Percentiles rank a stretch among this genome's conserved stretches.
These are phyloP conservation scores for Botrytis fragariae DNA, from an alignment of 2,329 filamentous ascomycete genomes.

Conservation along the genomic window DNA sequence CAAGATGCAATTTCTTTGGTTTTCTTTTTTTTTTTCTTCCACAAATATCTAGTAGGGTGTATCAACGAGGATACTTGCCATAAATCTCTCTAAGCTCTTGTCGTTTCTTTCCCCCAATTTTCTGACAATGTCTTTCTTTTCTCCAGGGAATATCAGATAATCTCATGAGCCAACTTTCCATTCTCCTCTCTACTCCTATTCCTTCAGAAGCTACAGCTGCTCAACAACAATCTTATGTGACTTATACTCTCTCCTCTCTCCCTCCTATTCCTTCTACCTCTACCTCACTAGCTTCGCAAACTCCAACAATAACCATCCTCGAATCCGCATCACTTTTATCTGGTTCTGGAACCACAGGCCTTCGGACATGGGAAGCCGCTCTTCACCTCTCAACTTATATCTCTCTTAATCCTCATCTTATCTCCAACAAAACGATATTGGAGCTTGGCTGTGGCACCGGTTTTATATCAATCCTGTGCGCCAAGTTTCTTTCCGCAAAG, in stretches of 20 bases:
- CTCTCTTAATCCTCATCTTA: conserved; percentile 40
- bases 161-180: conserved; percentile 67
- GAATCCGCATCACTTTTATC: conserved; percentile 69
- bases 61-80: neutral
- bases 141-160: conserved; percentile 78
- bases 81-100: neutral
- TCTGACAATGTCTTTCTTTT: conserved; percentile 31
- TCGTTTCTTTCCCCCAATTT: conserved; percentile 2
- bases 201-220: conserved; percentile 63
- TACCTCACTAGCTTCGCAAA: neutral
- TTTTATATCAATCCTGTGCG: conserved; percentile 70
- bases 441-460: conserved; percentile 77
- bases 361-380: conserved; percentile 79
- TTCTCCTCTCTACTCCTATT: conserved; percentile 61
- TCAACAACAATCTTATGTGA: conserved; percentile 72
- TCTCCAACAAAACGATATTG: conserved; percentile 58
- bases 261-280: neutral
- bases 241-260: conserved; percentile 51
- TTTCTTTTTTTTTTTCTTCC: too few relatives aligned
- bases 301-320: conserved; percentile 56
- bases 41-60: neutral
- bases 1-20: conserved; percentile 19
- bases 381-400: conserved; percentile 71
- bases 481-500: conserved; percentile 59
- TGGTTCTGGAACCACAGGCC: conserved; percentile 69